Evolutionary conservation across 139 green algal genomes (phyloP).

Genomic region (Astrephomene gubernaculifera): DNA sequence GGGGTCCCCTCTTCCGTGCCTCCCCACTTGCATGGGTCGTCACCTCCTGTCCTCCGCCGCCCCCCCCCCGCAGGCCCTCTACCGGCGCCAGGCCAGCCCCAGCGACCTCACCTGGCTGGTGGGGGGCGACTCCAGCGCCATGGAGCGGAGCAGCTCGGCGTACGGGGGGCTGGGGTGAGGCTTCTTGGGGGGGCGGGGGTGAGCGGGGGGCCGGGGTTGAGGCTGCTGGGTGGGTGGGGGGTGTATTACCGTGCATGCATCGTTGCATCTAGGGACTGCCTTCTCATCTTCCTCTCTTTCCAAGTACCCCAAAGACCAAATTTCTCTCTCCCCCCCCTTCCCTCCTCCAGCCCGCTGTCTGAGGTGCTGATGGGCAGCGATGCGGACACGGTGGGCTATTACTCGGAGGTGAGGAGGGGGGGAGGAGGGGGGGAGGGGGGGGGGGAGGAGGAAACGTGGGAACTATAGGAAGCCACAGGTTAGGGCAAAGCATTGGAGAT

Average conservation of each 20-base stretch:
- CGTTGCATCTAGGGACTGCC: too few species aligned
- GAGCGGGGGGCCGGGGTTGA: neutral
- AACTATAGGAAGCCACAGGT: too few species aligned
- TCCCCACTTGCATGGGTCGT: too few species aligned
- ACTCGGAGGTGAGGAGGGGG: neutral
- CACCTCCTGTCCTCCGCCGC: neutral
- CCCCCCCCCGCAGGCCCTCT: neutral
- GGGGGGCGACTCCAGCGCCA: neutral
- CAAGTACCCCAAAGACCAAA: too few species aligned
- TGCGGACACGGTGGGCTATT: slow-evolving; percentile 22
- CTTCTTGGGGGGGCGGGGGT: neutral
- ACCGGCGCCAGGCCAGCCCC: neutral
- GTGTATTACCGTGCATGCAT: too few species aligned
- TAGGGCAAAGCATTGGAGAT: too few species aligned
- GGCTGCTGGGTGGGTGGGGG: too few species aligned
- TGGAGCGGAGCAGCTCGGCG: neutral
- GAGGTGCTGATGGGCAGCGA: slow-evolving; percentile 12
- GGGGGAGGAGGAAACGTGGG: neutral
- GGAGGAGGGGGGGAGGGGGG: neutral
- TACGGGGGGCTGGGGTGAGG: slow-evolving; percentile 25
- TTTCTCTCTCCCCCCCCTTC: neutral
- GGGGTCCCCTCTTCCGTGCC: too few species aligned
- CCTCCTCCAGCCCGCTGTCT: slow-evolving; percentile 9
- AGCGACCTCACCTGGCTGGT: neutral
- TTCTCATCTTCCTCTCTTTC: too few species aligned